Base-by-base conservation (phyloP, 495 filamentous ascomycete genomes). In the Thermothielavioides terrestris region DNA sequence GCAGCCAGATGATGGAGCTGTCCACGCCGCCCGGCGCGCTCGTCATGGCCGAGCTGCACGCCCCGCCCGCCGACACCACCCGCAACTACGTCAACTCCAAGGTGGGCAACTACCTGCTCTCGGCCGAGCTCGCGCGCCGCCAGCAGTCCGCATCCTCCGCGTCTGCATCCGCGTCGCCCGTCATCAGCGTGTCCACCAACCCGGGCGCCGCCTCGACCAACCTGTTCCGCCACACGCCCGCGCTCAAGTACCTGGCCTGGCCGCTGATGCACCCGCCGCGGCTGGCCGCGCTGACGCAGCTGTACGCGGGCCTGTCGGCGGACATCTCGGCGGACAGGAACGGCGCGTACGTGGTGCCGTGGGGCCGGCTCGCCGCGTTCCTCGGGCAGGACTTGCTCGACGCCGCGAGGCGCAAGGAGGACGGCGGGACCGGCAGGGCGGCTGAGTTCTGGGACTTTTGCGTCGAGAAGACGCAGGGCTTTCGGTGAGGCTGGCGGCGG, bases 311-410 rank as follows among this genome's bases (percentile, higher is more conserved):
- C 1, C 35, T 75, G 7, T 64, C 64, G 1, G 27, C 55, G 11
- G 67, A 75, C 6, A 55, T 75, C 12, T 58, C 47, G 21, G 31
- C 50, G 22, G 53, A 62, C 30, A 59, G 60, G 15, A 67, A 61
- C 14, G 69, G 71, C 2, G 60, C 59, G 10, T 73, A 68, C 57
- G 54, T 70, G n/a, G 56, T 70, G 9, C 72, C 69, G 1, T 72
- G 68, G 69, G 72, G 71, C 10, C 55, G 68, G 38, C 47, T 65
- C 31, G n/a, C 50, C 34, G 27, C 15, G 35, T 4, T 23, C 26
- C 11, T 57, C 27, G 47, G 56, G 49, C 21, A 45, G 37, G 56
- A 62, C 37, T 22, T 62, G 27, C 22, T 47, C 10, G 44, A 57
- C 14, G 56, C 56, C 1, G 42, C 39, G 1, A 59, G 50, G 40